Percentiles rank a stretch among this genome's conserved stretches.
Conservation (phyloP, 805 yeast species). For the Sugiyamaella smithiae region DNA sequence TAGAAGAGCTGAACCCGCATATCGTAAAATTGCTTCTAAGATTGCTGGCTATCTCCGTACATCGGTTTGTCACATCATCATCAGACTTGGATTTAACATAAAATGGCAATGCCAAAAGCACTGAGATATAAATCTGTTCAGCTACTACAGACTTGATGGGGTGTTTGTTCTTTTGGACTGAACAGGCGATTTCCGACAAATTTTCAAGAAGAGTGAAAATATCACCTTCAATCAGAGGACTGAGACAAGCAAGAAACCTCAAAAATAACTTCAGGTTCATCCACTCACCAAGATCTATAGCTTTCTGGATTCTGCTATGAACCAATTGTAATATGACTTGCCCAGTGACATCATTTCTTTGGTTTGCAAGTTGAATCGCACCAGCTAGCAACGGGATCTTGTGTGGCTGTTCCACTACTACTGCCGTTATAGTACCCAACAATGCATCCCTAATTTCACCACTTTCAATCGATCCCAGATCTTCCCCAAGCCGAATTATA, state of each 20-base stretch:
- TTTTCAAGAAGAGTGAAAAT: constrained; percentile 49
- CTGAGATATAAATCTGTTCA: constrained; percentile 63
- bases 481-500: constrained; percentile 35
- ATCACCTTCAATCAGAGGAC: constrained; percentile 57
- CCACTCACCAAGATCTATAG: constrained; percentile 51
- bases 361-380: constrained; percentile 62
- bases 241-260: constrained; percentile 64
- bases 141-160: constrained; percentile 54
- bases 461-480: constrained; percentile 45
- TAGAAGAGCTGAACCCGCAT: not conserved
- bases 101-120: constrained; percentile 61
- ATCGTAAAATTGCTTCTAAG: constrained; percentile 12
- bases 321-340: constrained; percentile 65
- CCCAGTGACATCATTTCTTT: constrained; percentile 63
- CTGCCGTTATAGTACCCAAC: constrained; percentile 62
- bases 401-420: constrained; percentile 86
- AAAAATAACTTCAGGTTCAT: constrained; percentile 66
- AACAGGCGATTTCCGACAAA: constrained; percentile 54
- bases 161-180: constrained; percentile 43
- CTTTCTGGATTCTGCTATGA: constrained; percentile 58
- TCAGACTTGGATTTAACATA: constrained; percentile 31
- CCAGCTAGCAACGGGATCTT: constrained; percentile 72
- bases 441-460: constrained; percentile 57
- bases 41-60: constrained; percentile 22
- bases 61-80: constrained; percentile 36